Percentiles rank a stretch among this genome's conserved stretches.
These are phyloP conservation scores for Mycena polygramma DNA, from an alignment of 768 basidiomycete genomes.

Conservation along the genomic window DNA sequence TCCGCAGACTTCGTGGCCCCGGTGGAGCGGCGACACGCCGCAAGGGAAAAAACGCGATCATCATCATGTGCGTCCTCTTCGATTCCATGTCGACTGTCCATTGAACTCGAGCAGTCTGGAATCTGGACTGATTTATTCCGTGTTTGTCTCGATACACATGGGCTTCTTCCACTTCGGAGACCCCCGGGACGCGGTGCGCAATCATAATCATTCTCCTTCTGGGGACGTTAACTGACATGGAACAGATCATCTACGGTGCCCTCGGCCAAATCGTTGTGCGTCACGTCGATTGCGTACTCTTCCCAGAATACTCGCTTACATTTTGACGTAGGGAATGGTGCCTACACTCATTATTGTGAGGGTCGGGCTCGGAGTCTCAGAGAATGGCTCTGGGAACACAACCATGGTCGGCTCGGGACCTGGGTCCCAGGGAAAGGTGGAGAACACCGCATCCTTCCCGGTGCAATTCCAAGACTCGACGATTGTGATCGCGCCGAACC, in stretches of 20 bases:
- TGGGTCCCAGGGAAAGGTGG: neutral
- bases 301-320: too few species aligned
- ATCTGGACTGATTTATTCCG: constrained; percentile 54
- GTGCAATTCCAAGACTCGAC: constrained; percentile 4
- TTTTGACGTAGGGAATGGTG: constrained; percentile 21
- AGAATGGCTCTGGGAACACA: neutral
- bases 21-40: constrained; percentile 44
- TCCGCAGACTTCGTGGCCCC: constrained; percentile 40
- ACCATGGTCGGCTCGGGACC: constrained; percentile 12
- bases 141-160: constrained; percentile 45
- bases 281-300: neutral
- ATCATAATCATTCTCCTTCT: too few species aligned
- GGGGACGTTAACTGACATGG: neutral
- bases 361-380: constrained; percentile 44
- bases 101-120: constrained; percentile 46
- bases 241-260: constrained; percentile 22
- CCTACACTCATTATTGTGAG: constrained; percentile 52
- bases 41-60: constrained; percentile 50
- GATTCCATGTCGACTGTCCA: neutral
- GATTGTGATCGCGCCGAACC: neutral
- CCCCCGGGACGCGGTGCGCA: constrained; percentile 30
- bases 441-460: neutral
- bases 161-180: constrained; percentile 28
- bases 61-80: constrained; percentile 47
- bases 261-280: constrained; percentile 31